These are phyloP conservation scores for Aspergillus novoparasiticus DNA, from an alignment of 2,329 filamentous ascomycete species.

Conservation along the genomic window DNA sequence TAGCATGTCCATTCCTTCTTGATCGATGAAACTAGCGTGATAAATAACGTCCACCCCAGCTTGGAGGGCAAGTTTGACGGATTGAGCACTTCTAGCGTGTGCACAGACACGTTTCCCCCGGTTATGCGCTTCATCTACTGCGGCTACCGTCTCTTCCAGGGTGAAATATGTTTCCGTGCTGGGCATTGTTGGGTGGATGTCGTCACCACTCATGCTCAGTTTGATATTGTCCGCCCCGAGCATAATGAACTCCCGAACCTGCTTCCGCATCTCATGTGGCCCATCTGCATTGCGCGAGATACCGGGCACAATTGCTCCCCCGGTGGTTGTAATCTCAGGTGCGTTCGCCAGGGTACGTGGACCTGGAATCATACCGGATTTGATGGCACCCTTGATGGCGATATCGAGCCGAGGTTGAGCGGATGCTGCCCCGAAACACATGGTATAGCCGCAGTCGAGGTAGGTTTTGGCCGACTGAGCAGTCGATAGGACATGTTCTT, in stretches of 20 bases:
- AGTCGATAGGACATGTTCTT: constrained; percentile 12
- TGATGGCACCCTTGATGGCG: constrained; percentile 7
- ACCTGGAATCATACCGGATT: background rate
- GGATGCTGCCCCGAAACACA: constrained; percentile 16
- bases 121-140: background rate
- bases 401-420: constrained; percentile 13
- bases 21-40: background rate
- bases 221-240: background rate
- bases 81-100: background rate
- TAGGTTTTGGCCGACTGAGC: constrained; percentile 9
- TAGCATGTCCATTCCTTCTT: background rate
- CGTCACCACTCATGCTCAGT: background rate
- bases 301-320: background rate
- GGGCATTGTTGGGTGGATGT: background rate
- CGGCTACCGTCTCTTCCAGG: background rate
- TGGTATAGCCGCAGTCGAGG: constrained; percentile 15
- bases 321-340: background rate
- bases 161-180: background rate
- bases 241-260: background rate
- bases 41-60: background rate
- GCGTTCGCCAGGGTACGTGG: background rate
- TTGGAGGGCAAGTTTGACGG: background rate
- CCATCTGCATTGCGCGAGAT: background rate
- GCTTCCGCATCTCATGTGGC: background rate
- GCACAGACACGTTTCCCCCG: background rate